Conservation (phyloP, 1,284 basidiomycete genomes). For the Trichosporon ovoides region DNA sequence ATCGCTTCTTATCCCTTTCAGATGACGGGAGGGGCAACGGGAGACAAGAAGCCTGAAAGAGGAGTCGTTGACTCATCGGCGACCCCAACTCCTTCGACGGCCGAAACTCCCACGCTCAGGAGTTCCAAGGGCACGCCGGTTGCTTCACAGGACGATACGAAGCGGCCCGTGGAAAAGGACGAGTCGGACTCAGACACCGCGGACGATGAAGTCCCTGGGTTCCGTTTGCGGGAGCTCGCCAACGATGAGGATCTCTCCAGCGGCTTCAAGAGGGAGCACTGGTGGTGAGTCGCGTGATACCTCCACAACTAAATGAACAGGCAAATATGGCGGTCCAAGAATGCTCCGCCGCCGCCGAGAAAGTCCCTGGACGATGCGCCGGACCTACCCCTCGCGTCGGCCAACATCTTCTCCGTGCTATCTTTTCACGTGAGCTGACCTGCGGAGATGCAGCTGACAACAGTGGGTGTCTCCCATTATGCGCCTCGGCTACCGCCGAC, state of each 20-base stretch:
- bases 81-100: neutral
- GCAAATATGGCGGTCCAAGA: slow-evolving; percentile 51
- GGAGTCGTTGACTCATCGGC: no score
- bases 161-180: neutral
- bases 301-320: slow-evolving; percentile 12
- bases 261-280: slow-evolving; percentile 35
- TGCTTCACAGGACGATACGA: neutral
- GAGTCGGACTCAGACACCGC: slow-evolving; percentile 8
- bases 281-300: slow-evolving; percentile 31
- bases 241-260: slow-evolving; percentile 18
- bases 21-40: neutral
- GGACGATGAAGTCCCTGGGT: slow-evolving; percentile 6
- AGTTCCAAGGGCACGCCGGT: no score
- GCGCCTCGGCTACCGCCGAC: slow-evolving; percentile 59
- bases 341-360: slow-evolving; percentile 57
- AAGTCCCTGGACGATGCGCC: slow-evolving; percentile 57
- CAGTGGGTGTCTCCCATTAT: slow-evolving; percentile 60
- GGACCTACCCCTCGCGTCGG: slow-evolving; percentile 58
- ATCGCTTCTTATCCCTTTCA: no score
- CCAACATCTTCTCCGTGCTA: slow-evolving; percentile 57
- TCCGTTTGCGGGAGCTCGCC: slow-evolving; percentile 27
- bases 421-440: slow-evolving; percentile 52
- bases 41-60: neutral
- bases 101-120: no score
- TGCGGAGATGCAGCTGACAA: neutral